phyloP scores from a whole-genome alignment of 257 asterid genomes.

The Echites panduratus region DNA sequence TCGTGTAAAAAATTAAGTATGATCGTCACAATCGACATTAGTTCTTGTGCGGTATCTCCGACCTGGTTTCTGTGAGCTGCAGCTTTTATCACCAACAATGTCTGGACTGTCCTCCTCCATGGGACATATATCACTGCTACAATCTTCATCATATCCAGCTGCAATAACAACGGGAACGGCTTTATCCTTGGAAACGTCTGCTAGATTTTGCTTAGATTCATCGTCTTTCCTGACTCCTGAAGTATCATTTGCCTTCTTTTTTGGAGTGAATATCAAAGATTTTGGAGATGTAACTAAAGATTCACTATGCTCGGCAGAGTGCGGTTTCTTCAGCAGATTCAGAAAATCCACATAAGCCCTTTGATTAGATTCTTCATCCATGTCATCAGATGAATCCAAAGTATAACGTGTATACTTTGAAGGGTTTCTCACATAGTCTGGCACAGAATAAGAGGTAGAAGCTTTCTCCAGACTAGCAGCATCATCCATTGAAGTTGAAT shows the following conservation, averaged over 20 bases:
- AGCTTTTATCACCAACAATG: conserved; percentile 16
- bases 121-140: conserved; percentile 36
- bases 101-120: conserved; percentile 64
- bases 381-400: conserved; percentile 44
- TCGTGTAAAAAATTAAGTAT: neutral
- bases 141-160: conserved; percentile 33
- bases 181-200: conserved; percentile 29
- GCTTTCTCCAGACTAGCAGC: neutral
- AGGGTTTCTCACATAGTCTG: conserved; percentile 75
- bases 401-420: conserved; percentile 68
- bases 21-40: conserved; percentile 16
- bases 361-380: conserved; percentile 60
- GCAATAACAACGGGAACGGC: conserved; percentile 38
- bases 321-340: conserved; percentile 35
- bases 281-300: conserved; percentile 30
- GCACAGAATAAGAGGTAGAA: conserved; percentile 22
- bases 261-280: conserved; percentile 52
- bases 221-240: conserved; percentile 22
- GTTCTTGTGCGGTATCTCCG: conserved; percentile 54
- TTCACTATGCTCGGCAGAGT: conserved; percentile 22
- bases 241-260: conserved; percentile 30
- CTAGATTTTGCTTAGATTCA: conserved; percentile 15
- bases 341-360: conserved; percentile 53
- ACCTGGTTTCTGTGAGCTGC: conserved; percentile 37
- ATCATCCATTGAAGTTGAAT: conserved; percentile 8